Evolutionary conservation across 2,329 filamentous ascomycete species (phyloP), one percentile per base, ranked within the genome.

Genomic region (Penicillium sp.): DNA sequence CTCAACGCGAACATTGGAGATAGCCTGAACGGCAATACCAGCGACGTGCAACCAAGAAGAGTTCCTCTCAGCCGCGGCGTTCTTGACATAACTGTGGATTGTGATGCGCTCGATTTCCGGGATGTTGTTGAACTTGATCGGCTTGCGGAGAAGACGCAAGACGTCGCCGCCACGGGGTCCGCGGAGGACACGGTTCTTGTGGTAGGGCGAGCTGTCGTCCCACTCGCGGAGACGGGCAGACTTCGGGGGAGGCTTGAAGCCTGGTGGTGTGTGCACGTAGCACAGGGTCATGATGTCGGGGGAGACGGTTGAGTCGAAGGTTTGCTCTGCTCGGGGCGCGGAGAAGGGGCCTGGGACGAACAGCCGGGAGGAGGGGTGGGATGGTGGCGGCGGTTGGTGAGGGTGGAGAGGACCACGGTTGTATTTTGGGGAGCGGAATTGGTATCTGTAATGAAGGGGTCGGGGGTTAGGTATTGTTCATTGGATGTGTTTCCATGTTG

Each of bases 361-460:
- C 71, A 91, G 83, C 72, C 94, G 89, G 58, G 94, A 96, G 29
- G 89, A 84, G 0, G 93, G 93, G 69, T 97, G 90, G 62, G 93
- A 94, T 51, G 87, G 84, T 40, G 87, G 84, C n/a, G 91, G 93
- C 58, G 91, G 90, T 79, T 96, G 91, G 70, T 97, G 87, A 50
- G 94, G 94, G 74, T 97, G 93, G 25, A 97, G 83, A 63, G 93
- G 93, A 56, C 94, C 94, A 70, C 93, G 90, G 76, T 96, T 88
- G 83, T 93, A 99, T 79, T 93, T 94, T 62, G 94, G 94, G 50
- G 93, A 89, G 64, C 93, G 91, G 77, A 89, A 97, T 77, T 96
- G 90, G 80, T 97, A 99, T 83, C 93, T 96, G 61, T 33, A 41
- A 51, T 35, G 51, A 48, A 41, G 31, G 23, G n/a, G 49, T 50